Percentiles rank a stretch among this genome's conserved stretches.
These are phyloP conservation scores for Amphicarpaea edgeworthii DNA, from an alignment of 306 rosid genomes.

Conservation along the genomic window DNA sequence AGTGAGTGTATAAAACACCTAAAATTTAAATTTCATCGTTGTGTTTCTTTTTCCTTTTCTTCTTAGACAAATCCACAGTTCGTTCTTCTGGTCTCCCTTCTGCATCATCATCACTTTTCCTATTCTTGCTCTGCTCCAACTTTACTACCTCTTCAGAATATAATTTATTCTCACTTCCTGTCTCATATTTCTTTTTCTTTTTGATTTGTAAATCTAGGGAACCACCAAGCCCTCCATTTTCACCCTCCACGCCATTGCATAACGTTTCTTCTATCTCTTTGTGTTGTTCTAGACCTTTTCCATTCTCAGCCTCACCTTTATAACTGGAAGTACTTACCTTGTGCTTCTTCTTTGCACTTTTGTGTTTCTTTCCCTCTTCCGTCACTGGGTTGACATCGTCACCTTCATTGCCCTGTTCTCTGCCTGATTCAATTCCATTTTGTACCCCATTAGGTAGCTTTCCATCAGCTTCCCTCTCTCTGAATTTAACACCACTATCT, in stretches of 20 bases:
- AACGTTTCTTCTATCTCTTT: conserved; percentile 13
- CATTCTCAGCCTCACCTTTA: conserved; percentile 23
- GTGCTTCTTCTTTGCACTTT: conserved; percentile 22
- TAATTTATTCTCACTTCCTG: neutral
- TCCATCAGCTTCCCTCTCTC: conserved; percentile 23
- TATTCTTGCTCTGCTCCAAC: conserved; percentile 27
- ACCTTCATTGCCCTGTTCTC: conserved; percentile 1
- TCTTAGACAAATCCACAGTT: conserved; percentile 27
- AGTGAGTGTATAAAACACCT: conserved; percentile 13
- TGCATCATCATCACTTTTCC: conserved; percentile 33
- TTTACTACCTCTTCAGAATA: conserved; percentile 34
- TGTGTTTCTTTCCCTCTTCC: conserved; percentile 37
- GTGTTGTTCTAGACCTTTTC: neutral
- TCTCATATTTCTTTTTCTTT: conserved; percentile 26
- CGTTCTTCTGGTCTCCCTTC: conserved; percentile 35
- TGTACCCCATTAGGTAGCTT: neutral
- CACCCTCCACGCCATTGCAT: neutral
- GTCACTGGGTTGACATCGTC: neutral
- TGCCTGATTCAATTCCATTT: neutral
- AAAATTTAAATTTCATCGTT: neutral
- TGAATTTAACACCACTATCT: conserved; percentile 4
- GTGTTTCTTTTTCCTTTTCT: conserved; percentile 46
- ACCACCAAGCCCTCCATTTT: conserved; percentile 21
- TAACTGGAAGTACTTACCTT: neutral
- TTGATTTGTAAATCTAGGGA: neutral